These are phyloP conservation scores for Mortierella hygrophila DNA, from an alignment of 192 early-diverging fungal species.

Conservation along the genomic window DNA sequence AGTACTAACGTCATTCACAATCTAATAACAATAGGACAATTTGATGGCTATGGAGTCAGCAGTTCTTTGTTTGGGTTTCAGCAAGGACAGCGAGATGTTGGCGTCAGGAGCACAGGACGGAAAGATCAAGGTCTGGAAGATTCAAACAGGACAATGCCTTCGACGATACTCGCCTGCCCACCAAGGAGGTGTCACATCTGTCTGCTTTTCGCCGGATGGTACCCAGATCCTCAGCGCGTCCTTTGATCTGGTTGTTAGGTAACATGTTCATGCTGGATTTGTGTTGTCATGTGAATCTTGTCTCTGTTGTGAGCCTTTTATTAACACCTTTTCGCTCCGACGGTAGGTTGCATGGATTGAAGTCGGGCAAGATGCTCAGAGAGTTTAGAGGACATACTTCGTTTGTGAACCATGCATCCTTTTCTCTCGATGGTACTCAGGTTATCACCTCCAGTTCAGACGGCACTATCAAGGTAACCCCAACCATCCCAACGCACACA, in stretches of 20 bases:
- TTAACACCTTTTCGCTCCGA: neutral
- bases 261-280: neutral
- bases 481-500: neutral
- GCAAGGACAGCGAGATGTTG: conserved; percentile 81
- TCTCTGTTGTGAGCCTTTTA: neutral
- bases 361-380: conserved; percentile 92
- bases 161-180: conserved; percentile 87
- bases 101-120: conserved; percentile 91
- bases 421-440: conserved; percentile 74
- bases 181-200: conserved; percentile 83
- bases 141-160: conserved; percentile 78
- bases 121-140: conserved; percentile 89
- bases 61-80: conserved; percentile 83
- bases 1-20: no score
- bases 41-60: conserved; percentile 94
- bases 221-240: conserved; percentile 85
- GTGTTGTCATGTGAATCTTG: neutral
- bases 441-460: conserved; percentile 89
- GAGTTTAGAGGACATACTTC: conserved; percentile 94
- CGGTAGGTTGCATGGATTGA: conserved; percentile 87
- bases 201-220: conserved; percentile 83
- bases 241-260: conserved; percentile 84
- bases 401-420: conserved; percentile 86
- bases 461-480: conserved; percentile 82
- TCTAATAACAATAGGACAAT: conserved; percentile 68